phyloP scores from a whole-genome alignment of 148 eudicot species.

The Beta vulgaris region DNA sequence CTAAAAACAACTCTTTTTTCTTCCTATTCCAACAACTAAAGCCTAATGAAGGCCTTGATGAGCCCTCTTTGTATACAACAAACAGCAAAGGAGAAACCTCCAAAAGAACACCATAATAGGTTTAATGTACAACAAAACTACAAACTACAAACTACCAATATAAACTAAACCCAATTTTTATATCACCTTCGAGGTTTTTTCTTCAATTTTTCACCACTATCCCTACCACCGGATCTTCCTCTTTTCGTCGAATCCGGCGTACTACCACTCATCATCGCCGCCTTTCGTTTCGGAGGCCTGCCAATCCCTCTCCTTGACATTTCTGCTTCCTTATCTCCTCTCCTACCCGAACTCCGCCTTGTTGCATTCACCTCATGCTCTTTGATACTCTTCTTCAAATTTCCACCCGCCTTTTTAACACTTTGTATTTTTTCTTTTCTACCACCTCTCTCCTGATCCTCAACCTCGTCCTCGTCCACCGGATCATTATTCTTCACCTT shows the following conservation, averaged over 20 bases:
- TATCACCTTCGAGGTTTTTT: slow-evolving; percentile 32
- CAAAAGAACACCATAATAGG: not conserved
- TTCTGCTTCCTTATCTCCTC: slow-evolving; percentile 20
- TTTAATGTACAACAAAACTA: slow-evolving; percentile 20
- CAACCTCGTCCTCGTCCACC: slow-evolving; percentile 17
- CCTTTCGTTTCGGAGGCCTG: slow-evolving; percentile 32
- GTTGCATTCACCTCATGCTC: slow-evolving; percentile 7
- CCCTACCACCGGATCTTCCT: slow-evolving; percentile 23
- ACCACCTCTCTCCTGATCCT: slow-evolving; percentile 11
- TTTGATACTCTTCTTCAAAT: slow-evolving; percentile 18
- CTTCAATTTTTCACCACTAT: slow-evolving; percentile 23
- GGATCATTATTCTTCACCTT: slow-evolving; percentile 13
- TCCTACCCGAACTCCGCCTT: slow-evolving; percentile 27
- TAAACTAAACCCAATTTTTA: slow-evolving; percentile 1
- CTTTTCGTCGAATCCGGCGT: slow-evolving; percentile 29
- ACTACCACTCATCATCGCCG: slow-evolving; percentile 21
- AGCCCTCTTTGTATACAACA: slow-evolving; percentile 19
- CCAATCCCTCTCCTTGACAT: slow-evolving; percentile 20
- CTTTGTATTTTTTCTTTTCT: not conserved
- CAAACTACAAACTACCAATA: slow-evolving; percentile 3
- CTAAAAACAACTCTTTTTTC: not conserved
- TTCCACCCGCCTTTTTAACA: slow-evolving; percentile 11
- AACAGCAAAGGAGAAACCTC: not conserved
- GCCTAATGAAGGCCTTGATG: slow-evolving; percentile 6
- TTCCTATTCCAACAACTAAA: slow-evolving; percentile 15